Evolutionary conservation across 768 basidiomycete species (phyloP), one percentile per base, ranked within the genome.

Genomic region (Postia placenta): DNA sequence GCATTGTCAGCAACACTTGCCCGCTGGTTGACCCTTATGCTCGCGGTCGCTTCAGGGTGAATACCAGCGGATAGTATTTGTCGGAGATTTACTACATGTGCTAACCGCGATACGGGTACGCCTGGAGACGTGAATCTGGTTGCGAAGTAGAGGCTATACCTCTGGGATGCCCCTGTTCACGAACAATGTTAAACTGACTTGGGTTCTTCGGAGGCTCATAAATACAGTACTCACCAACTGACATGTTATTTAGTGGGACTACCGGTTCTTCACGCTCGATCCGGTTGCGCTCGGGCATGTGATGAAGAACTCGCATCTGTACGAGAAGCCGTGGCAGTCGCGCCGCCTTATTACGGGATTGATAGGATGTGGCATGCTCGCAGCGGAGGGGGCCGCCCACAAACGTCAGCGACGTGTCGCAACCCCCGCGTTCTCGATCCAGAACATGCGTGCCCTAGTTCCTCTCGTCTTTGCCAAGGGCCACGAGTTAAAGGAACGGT

Each of bases 321-420:
- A 90, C 60, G 85, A 90, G 61, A 95, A 95, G 62, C 90, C 92
- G 9, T 84, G 79, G 77, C 80, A 82, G 53, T 85, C 89, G 1
- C 80, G 92, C 22, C 70, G 74, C 40, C 67, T 88, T 38, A 87
- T 96, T 28, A 78, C 81, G 14, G 73, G 77, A 48, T 75, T 93
- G 50, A 86, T 96, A 50, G 92, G 92, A 0, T 80, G 81, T 47
- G 92, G 87, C 2, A 80, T 90, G 81, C 76, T 91, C 22, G 79
- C 85, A 15, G 83, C 87, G 2, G 89, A 91, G 60, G 87, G 89
- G 1, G 71, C 75, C 22, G 70, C 81, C 15, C 90, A 95, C 67
- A 87, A 78, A 56, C 82, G 89, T 30, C 92, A 92, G 64, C 73
- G 87, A 49, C 76, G 85, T 44, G 82, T 91, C 20, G 81, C 78